phyloP scores from a whole-genome alignment of 225 moss, liverwort and hornwort genomes.

The Marchantia polymorpha region DNA sequence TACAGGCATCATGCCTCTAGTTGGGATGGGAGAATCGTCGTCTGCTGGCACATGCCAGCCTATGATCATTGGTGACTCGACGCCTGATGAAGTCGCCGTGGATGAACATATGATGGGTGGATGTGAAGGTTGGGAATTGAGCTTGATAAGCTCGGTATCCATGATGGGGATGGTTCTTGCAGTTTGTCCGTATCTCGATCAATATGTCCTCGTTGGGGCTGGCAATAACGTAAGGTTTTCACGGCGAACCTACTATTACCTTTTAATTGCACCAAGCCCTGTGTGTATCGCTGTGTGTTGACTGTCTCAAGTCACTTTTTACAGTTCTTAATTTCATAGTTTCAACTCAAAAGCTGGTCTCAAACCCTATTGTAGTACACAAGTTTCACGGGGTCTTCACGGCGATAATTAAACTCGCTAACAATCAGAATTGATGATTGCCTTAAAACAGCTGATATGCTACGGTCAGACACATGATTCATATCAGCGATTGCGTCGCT shows the following conservation, averaged over 20 bases:
- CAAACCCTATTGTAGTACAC: background rate
- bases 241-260: background rate
- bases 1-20: slow-evolving; percentile 10
- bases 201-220: slow-evolving; percentile 84
- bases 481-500: slow-evolving; percentile 65
- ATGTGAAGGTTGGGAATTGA: slow-evolving; percentile 66
- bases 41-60: slow-evolving; percentile 29
- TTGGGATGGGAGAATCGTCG: slow-evolving; percentile 20
- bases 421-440: background rate
- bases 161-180: slow-evolving; percentile 74
- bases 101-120: slow-evolving; percentile 65
- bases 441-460: slow-evolving; percentile 65
- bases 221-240: slow-evolving; percentile 66
- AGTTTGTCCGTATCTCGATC: slow-evolving; percentile 77
- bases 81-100: slow-evolving; percentile 47
- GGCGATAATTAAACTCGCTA: too few relatives aligned
- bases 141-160: slow-evolving; percentile 52
- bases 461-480: slow-evolving; percentile 61
- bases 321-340: background rate
- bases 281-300: background rate
- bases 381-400: too few relatives aligned
- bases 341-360: background rate
- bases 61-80: slow-evolving; percentile 43
- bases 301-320: background rate
- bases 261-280: background rate